Conservation (phyloP, 2,329 filamentous ascomycete genomes). For the Lasiodiplodia theobromae region DNA sequence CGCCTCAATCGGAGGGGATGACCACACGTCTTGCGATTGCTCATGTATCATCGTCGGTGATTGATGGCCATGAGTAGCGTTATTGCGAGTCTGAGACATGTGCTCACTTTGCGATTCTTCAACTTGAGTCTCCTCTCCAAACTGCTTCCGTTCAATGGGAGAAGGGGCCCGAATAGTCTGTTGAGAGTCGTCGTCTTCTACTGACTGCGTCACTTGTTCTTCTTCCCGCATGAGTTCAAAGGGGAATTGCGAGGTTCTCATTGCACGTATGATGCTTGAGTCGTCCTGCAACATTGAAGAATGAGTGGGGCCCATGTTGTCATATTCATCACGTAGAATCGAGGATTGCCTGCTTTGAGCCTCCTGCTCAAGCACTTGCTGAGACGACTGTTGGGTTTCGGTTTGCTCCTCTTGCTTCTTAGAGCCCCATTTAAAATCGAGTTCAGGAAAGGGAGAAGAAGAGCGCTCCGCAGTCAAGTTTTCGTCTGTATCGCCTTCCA, state of each 20-base stretch:
- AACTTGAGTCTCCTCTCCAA: conserved; percentile 1
- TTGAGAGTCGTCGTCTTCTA: conserved; percentile 1
- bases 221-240: neutral
- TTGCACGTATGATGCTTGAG: conserved; percentile 17
- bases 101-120: neutral
- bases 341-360: neutral
- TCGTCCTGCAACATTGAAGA: conserved; percentile 27
- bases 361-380: neutral
- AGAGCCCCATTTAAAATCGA: conserved; percentile 2
- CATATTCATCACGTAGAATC: neutral
- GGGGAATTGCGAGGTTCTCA: conserved; percentile 17
- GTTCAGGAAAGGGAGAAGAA: conserved; percentile 22
- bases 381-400: neutral
- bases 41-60: neutral
- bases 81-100: neutral
- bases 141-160: neutral
- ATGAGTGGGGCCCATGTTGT: neutral
- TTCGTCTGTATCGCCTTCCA: conserved; percentile 32
- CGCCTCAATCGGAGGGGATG: neutral
- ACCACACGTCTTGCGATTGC: neutral
- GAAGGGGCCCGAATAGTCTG: neutral
- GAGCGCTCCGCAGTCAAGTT: conserved; percentile 32
- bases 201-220: neutral
- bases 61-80: neutral
- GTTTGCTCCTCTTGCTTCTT: neutral